A percentile compares a stretch with the other conserved stretches of the same genome.
phyloP scores from a whole-genome alignment of 1,284 basidiomycete genomes.

The Sparassis latifolia region DNA sequence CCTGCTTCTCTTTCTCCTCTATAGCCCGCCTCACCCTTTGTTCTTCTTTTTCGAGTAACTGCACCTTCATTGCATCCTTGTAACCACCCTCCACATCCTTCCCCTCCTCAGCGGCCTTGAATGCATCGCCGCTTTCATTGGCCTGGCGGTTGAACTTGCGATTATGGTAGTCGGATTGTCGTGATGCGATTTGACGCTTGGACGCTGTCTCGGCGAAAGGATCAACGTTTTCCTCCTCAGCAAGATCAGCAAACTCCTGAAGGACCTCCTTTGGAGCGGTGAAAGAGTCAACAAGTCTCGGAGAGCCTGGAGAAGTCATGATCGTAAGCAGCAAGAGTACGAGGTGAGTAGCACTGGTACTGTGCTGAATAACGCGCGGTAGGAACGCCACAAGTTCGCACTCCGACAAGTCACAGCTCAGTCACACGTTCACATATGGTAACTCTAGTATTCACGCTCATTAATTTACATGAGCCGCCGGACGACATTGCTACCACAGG shows the following conservation, averaged over 20 bases:
- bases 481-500: no score
- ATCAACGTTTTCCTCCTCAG: slow-evolving; percentile 88
- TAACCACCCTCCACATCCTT: slow-evolving; percentile 81
- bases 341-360: not conserved
- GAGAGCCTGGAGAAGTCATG: slow-evolving; percentile 32
- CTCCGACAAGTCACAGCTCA: not conserved
- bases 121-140: slow-evolving; percentile 75
- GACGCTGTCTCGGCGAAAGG: slow-evolving; percentile 91
- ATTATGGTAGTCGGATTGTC: slow-evolving; percentile 95
- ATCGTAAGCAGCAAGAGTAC: slow-evolving; percentile 5
- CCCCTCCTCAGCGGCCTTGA: slow-evolving; percentile 57
- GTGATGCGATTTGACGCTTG: slow-evolving; percentile 87
- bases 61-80: slow-evolving; percentile 93
- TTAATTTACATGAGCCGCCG: no score
- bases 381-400: not conserved
- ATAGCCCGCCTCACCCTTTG: slow-evolving; percentile 78
- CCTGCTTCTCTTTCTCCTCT: slow-evolving; percentile 80
- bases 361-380: slow-evolving; percentile 10
- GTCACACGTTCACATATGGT: not conserved
- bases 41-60: slow-evolving; percentile 92
- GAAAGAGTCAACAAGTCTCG: slow-evolving; percentile 71
- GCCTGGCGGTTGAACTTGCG: slow-evolving; percentile 83
- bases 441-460: no score
- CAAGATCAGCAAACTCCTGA: slow-evolving; percentile 89
- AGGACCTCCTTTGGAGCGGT: slow-evolving; percentile 93